These are phyloP conservation scores for Helotiales sp. DNA, from an alignment of 2,329 filamentous ascomycete genomes.

Conservation along the genomic window DNA sequence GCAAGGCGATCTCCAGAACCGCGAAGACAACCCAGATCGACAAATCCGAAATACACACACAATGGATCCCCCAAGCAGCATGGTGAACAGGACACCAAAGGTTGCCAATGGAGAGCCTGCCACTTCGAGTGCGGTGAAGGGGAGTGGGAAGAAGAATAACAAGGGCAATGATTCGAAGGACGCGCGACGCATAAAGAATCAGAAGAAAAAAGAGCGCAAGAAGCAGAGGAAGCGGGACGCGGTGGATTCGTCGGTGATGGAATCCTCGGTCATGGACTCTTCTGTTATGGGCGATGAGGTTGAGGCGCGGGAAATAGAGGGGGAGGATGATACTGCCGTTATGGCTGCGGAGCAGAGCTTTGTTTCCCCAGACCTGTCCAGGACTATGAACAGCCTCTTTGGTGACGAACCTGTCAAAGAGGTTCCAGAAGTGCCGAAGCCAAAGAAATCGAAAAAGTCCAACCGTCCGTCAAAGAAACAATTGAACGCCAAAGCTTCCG, in stretches of 20 bases:
- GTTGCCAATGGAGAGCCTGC: background rate
- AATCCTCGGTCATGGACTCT: conserved; percentile 3
- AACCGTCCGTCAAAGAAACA: background rate
- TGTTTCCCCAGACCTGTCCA: background rate
- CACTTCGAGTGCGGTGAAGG: background rate
- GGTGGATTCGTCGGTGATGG: background rate
- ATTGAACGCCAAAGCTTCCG: background rate
- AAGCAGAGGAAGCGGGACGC: conserved; percentile 6
- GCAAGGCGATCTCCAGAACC: background rate
- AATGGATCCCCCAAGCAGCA: background rate
- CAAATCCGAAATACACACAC: background rate
- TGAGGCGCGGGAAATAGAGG: background rate
- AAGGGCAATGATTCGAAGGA: background rate
- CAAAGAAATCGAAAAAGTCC: conserved; percentile 1
- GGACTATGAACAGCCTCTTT: background rate
- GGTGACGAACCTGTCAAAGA: background rate
- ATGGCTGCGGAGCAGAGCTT: background rate
- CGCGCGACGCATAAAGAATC: background rate
- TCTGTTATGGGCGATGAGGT: conserved; percentile 4
- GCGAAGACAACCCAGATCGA: background rate
- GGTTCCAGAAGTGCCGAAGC: background rate
- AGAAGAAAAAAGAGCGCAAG: conserved; percentile 13
- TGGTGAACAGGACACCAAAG: background rate
- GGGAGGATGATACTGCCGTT: background rate
- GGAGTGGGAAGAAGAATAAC: conserved; percentile 1